Conservation (phyloP, 192 early-diverging fungal species). For the Linderina pennispora region DNA sequence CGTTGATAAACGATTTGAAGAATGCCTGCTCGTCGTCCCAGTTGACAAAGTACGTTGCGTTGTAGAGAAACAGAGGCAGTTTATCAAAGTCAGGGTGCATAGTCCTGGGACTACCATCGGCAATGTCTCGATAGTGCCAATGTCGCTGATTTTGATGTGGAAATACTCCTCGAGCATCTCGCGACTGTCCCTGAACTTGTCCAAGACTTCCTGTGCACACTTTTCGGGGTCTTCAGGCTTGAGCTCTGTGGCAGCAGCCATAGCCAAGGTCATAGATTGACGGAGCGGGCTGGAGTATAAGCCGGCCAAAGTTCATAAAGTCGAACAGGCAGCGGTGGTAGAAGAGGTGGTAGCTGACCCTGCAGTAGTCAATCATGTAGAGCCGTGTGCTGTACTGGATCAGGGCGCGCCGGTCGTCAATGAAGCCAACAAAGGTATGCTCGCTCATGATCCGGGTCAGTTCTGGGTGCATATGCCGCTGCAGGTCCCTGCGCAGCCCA, state of each 20-base stretch:
- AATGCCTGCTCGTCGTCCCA: slow-evolving; percentile 85
- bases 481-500: slow-evolving; percentile 69
- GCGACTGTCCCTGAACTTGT: slow-evolving; percentile 28
- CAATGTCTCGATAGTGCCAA: slow-evolving; percentile 59
- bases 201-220: slow-evolving; percentile 11
- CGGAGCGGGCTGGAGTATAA: slow-evolving; percentile 57
- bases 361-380: slow-evolving; percentile 77
- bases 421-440: slow-evolving; percentile 85
- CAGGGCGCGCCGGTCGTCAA: slow-evolving; percentile 73
- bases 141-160: slow-evolving; percentile 59
- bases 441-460: slow-evolving; percentile 72
- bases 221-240: slow-evolving; percentile 16
- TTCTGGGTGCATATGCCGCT: slow-evolving; percentile 39
- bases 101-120: slow-evolving; percentile 80
- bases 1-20: slow-evolving; percentile 65
- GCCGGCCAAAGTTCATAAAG: slow-evolving; percentile 84
- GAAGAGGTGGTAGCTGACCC: slow-evolving; percentile 78
- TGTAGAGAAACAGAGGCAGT: slow-evolving; percentile 75
- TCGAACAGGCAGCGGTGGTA: slow-evolving; percentile 77
- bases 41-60: slow-evolving; percentile 74
- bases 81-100: slow-evolving; percentile 81
- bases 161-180: slow-evolving; percentile 94
- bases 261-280: slow-evolving; percentile 62
- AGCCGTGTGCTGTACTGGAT: slow-evolving; percentile 84
- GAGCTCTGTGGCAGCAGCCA: slow-evolving; percentile 51